Evolutionary conservation across 352 stramenopile genomes (phyloP).

Genomic region (Phytopythium helicoides): DNA sequence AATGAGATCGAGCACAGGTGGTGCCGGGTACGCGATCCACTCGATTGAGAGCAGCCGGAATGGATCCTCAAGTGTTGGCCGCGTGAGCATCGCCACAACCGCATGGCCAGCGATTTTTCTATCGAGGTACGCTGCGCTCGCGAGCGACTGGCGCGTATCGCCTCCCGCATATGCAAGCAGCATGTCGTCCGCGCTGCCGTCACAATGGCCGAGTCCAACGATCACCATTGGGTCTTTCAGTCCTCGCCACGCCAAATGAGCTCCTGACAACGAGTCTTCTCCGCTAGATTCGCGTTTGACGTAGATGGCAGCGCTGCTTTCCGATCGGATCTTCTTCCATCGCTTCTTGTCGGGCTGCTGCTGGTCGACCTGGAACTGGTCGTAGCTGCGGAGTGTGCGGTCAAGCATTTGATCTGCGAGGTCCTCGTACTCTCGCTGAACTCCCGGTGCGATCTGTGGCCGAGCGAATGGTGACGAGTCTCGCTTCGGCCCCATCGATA

Average conservation of each 20-base stretch:
- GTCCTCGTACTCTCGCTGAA: constrained; percentile 31
- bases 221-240: constrained; percentile 22
- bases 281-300: constrained; percentile 16
- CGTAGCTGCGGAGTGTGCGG: constrained; percentile 33
- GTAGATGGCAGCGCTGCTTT: constrained; percentile 31
- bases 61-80: constrained; percentile 35
- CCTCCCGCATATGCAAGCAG: not conserved
- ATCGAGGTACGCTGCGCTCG: constrained; percentile 18
- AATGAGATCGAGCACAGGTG: constrained; percentile 32
- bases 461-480: constrained; percentile 22
- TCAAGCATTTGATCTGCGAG: constrained; percentile 32
- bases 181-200: not conserved
- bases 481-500: no score
- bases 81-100: constrained; percentile 54
- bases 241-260: constrained; percentile 23
- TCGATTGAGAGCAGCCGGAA: constrained; percentile 43
- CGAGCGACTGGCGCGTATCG: constrained; percentile 9
- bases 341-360: constrained; percentile 25
- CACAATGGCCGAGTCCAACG: not conserved
- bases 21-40: constrained; percentile 42
- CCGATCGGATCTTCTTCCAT: constrained; percentile 34
- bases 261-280: constrained; percentile 25
- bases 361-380: constrained; percentile 19
- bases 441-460: constrained; percentile 22
- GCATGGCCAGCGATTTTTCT: constrained; percentile 16